Evolutionary conservation across 371 early-diverging fungal genomes (phyloP).

Genomic region (Mortierella sp.): DNA sequence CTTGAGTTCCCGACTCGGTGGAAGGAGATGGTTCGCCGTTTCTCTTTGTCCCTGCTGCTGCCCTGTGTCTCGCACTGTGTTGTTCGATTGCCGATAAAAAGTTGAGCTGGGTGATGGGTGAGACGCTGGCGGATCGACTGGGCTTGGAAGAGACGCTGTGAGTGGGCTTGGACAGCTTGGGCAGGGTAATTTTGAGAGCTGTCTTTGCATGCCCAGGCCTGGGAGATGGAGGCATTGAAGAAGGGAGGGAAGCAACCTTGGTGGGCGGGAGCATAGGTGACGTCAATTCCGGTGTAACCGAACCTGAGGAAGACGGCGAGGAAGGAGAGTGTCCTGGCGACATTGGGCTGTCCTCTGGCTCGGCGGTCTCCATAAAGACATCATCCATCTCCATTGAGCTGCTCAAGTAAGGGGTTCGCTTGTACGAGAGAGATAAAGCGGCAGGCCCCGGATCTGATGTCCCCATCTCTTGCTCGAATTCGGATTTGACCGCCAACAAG

Average conservation of each 20-base stretch:
- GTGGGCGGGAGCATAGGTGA: constrained; percentile 24
- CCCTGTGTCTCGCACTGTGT: not conserved
- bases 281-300: constrained; percentile 38
- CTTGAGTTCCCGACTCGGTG: constrained; percentile 10
- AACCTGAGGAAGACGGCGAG: constrained; percentile 30
- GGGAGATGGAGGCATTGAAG: constrained; percentile 6
- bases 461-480: not conserved
- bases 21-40: constrained; percentile 3
- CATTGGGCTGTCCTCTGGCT: constrained; percentile 20
- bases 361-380: constrained; percentile 29
- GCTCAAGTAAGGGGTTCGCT: not conserved
- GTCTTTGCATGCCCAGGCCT: constrained; percentile 10
- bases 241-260: not conserved
- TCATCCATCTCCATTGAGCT: constrained; percentile 9
- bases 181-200: not conserved
- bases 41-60: constrained; percentile 3
- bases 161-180: not conserved
- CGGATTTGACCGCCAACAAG: not conserved
- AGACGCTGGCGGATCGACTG: constrained; percentile 11
- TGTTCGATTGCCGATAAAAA: constrained; percentile 16
- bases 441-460: constrained; percentile 16
- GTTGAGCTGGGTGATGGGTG: constrained; percentile 20
- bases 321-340: constrained; percentile 26
- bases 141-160: not conserved
- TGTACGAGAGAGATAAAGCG: not conserved